Conservation (phyloP, 495 filamentous ascomycete species). For the Diplogelasinospora grovesii region DNA sequence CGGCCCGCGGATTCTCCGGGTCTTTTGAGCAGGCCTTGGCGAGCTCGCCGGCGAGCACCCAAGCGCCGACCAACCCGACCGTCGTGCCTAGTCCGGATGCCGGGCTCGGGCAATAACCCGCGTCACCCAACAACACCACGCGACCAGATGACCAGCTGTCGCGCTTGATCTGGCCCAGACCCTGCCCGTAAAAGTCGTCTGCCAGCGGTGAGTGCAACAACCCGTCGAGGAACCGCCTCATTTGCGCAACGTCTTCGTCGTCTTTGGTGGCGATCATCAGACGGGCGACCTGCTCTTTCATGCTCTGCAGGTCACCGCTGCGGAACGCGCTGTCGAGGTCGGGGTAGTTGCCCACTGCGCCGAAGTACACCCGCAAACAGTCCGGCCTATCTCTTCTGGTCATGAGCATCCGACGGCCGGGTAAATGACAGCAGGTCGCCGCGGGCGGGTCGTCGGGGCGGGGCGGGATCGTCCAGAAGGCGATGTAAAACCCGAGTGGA, state of each 20-base stretch:
- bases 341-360: constrained; percentile 4
- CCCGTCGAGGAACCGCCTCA: constrained; percentile 31
- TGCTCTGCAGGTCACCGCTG: too few species aligned
- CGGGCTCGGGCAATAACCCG: constrained; percentile 44
- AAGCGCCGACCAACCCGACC: constrained; percentile 39
- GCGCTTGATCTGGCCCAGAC: constrained; percentile 35
- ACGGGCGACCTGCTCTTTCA: too few species aligned
- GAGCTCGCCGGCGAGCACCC: constrained; percentile 49
- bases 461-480: constrained; percentile 35
- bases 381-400: constrained; percentile 22
- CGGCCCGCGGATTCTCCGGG: constrained; percentile 1
- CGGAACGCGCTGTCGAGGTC: constrained; percentile 12
- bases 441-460: constrained; percentile 14
- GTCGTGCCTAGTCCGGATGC: constrained; percentile 43
- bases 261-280: constrained; percentile 12
- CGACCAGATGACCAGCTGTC: constrained; percentile 37
- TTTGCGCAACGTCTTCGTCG: constrained; percentile 37
- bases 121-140: constrained; percentile 50
- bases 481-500: constrained; percentile 22
- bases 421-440: constrained; percentile 12
- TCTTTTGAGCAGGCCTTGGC: constrained; percentile 19
- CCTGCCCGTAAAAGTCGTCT: constrained; percentile 45
- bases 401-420: constrained; percentile 17
- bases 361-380: constrained; percentile 16
- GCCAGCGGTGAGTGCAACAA: constrained; percentile 27